Conservation (phyloP, 1,284 basidiomycete genomes). For the Pseudozyma thailandica region DNA sequence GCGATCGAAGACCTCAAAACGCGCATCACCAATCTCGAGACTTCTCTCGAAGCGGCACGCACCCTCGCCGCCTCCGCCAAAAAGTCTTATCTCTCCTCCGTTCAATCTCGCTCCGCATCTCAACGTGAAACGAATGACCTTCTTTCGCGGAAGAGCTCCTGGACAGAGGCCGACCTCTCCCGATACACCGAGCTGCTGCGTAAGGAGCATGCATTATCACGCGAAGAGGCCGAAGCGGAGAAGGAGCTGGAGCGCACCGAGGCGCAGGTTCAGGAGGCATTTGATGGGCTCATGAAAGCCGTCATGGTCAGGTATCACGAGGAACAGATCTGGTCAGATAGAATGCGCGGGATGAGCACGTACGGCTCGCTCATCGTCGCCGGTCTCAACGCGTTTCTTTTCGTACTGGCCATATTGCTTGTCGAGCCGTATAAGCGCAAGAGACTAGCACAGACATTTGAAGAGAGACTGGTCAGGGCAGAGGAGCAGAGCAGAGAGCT, state of each 20-base stretch:
- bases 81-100: slow-evolving; percentile 47
- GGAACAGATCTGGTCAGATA: slow-evolving; percentile 66
- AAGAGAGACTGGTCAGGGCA: slow-evolving; percentile 51
- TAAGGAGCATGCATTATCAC: slow-evolving; percentile 55
- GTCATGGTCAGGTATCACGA: slow-evolving; percentile 65
- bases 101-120: slow-evolving; percentile 40
- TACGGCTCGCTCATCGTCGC: slow-evolving; percentile 59
- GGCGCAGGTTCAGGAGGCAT: slow-evolving; percentile 45
- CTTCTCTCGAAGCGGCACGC: slow-evolving; percentile 16
- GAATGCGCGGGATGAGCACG: slow-evolving; percentile 56
- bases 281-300: slow-evolving; percentile 61
- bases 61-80: slow-evolving; percentile 24
- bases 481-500: slow-evolving; percentile 46
- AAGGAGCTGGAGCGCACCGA: slow-evolving; percentile 54
- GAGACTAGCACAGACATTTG: slow-evolving; percentile 64
- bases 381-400: slow-evolving; percentile 62
- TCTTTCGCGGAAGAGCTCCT: slow-evolving; percentile 56
- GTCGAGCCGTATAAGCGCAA: slow-evolving; percentile 67
- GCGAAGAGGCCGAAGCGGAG: slow-evolving; percentile 47
- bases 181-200: slow-evolving; percentile 61
- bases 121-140: slow-evolving; percentile 64
- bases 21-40: slow-evolving; percentile 34
- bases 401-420: slow-evolving; percentile 61
- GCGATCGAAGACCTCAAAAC: slow-evolving; percentile 52
- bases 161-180: slow-evolving; percentile 58